These are phyloP conservation scores for Endothia cerciana DNA, from an alignment of 2,329 filamentous ascomycete genomes.

Conservation along the genomic window DNA sequence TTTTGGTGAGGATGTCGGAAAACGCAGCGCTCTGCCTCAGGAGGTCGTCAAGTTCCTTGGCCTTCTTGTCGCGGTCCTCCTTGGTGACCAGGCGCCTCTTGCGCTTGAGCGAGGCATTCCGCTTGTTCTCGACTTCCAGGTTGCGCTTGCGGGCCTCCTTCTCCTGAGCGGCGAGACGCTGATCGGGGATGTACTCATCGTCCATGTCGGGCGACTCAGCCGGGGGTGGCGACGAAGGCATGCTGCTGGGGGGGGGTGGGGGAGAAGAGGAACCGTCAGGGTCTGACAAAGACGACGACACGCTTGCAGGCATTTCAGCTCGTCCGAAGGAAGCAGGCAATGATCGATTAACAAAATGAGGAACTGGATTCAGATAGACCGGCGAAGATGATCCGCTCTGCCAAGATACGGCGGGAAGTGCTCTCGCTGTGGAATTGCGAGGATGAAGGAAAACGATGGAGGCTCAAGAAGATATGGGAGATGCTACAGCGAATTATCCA, in stretches of 20 bases:
- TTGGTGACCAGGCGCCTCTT: slow-evolving; percentile 55
- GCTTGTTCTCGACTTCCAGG: slow-evolving; percentile 51
- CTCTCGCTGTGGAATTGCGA: neutral
- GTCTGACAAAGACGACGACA: slow-evolving; percentile 9
- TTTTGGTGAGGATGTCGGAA: slow-evolving; percentile 65
- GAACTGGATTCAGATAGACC: neutral
- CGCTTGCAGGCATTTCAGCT: slow-evolving; percentile 17
- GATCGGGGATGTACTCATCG: slow-evolving; percentile 33
- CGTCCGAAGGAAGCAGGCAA: neutral
- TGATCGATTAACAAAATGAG: neutral
- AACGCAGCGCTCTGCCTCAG: slow-evolving; percentile 64
- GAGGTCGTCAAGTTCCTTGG: slow-evolving; percentile 61
- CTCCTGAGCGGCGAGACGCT: slow-evolving; percentile 45
- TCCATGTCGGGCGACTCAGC: slow-evolving; percentile 32
- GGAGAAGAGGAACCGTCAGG: slow-evolving; percentile 1
- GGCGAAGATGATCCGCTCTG: neutral
- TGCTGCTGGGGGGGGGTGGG: slow-evolving; percentile 35
- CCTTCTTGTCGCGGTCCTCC: slow-evolving; percentile 60
- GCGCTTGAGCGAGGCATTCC: slow-evolving; percentile 45
- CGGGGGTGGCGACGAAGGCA: slow-evolving; percentile 44
- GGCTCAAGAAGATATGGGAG: too few species aligned
- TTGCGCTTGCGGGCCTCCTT: slow-evolving; percentile 52
- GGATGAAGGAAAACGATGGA: too few species aligned
- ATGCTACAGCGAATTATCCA: neutral
- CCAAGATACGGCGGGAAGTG: slow-evolving; percentile 7